Evolutionary conservation across 768 basidiomycete species (phyloP).

Genomic region (Phylloporus scabripes): DNA sequence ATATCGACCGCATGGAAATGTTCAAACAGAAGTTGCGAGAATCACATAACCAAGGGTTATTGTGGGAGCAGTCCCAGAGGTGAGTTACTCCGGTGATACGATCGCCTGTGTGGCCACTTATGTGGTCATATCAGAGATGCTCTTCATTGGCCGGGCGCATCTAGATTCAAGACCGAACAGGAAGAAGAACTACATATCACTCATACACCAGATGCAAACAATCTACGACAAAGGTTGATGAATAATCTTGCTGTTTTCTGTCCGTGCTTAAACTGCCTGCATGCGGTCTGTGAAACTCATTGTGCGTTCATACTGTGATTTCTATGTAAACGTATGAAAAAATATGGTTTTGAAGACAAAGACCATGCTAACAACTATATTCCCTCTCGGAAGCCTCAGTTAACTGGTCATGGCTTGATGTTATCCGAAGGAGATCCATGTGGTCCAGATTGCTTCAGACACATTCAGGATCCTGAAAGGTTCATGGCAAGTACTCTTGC

Average conservation of each 20-base stretch:
- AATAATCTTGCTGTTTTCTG: conserved; percentile 38
- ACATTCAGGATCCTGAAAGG: conserved; percentile 21
- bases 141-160: conserved; percentile 34
- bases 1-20: conserved; percentile 35
- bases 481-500: conserved; percentile 13
- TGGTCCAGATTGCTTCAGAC: conserved; percentile 29
- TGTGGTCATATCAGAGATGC: conserved; percentile 30
- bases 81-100: conserved; percentile 8
- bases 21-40: conserved; percentile 20
- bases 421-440: conserved; percentile 28
- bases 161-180: background rate
- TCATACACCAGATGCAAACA: conserved; percentile 14
- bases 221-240: conserved; percentile 32
- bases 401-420: conserved; percentile 21
- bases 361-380: conserved; percentile 8
- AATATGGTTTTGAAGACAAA: background rate
- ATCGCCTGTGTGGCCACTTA: background rate
- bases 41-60: conserved; percentile 31
- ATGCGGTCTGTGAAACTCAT: conserved; percentile 38
- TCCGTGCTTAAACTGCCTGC: conserved; percentile 41
- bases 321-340: background rate
- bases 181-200: conserved; percentile 1
- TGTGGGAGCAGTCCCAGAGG: conserved; percentile 43
- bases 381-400: conserved; percentile 19
- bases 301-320: conserved; percentile 12